phyloP scores from a whole-genome alignment of 306 rosid species.

The Fragaria nilgerrensis region DNA sequence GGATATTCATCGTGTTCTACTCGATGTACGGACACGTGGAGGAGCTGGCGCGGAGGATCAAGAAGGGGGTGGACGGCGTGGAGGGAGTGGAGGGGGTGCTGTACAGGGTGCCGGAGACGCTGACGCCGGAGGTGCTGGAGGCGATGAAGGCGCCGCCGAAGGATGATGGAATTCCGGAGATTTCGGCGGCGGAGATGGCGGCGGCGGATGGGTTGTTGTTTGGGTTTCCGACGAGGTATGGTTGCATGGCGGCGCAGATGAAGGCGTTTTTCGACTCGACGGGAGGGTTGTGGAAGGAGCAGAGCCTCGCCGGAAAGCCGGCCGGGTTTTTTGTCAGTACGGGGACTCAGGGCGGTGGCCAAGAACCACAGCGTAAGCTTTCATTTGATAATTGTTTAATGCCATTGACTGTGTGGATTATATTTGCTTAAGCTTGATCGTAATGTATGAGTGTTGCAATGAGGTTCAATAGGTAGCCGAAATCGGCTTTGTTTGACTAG shows the following conservation, averaged over 20 bases:
- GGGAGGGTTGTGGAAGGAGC: conserved; percentile 77
- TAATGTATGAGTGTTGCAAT: not conserved
- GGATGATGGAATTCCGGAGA: conserved; percentile 59
- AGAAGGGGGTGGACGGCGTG: conserved; percentile 79
- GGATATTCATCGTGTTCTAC: conserved; percentile 75
- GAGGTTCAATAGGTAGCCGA: not conserved
- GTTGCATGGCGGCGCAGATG: conserved; percentile 97
- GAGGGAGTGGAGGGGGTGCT: conserved; percentile 71
- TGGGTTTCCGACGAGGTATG: conserved; percentile 92
- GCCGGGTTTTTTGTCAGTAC: conserved; percentile 92
- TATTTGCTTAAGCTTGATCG: not conserved
- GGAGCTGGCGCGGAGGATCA: conserved; percentile 66
- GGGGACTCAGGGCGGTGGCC: conserved; percentile 98
- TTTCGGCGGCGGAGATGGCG: conserved; percentile 54
- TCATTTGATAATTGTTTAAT: not conserved
- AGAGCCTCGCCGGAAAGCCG: conserved; percentile 91
- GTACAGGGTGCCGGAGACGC: conserved; percentile 81
- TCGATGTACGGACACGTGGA: conserved; percentile 98
- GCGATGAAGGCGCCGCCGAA: conserved; percentile 72
- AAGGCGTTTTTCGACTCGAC: conserved; percentile 92
- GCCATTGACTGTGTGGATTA: not conserved
- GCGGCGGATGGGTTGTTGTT: conserved; percentile 78
- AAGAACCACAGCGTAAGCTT: conserved; percentile 92
- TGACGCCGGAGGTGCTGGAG: conserved; percentile 57
- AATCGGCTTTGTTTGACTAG: not conserved